Evolutionary conservation across 2,329 filamentous ascomycete genomes (phyloP).

Genomic region (Zasmidium angulare): DNA sequence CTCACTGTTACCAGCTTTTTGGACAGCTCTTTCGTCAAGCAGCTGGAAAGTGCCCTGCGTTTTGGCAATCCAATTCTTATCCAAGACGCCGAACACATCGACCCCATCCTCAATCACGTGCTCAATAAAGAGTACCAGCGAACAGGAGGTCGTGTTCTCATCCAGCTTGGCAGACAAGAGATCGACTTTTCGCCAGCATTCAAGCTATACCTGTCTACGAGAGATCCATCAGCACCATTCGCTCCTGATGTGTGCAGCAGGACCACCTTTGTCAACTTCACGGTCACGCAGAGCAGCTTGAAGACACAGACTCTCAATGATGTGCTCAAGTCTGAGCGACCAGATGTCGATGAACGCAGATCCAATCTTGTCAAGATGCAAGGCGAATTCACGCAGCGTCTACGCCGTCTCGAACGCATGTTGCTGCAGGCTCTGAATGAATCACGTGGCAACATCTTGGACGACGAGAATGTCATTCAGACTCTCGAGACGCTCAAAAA

Average conservation of each 20-base stretch:
- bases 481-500: constrained; percentile 97
- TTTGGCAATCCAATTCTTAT: constrained; percentile 99
- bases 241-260: constrained; percentile 96
- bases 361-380: constrained; percentile 98
- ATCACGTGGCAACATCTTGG: constrained; percentile 94
- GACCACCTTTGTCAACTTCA: constrained; percentile 99
- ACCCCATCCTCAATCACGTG: constrained; percentile 96
- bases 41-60: constrained; percentile 91
- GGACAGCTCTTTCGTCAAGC: constrained; percentile 97
- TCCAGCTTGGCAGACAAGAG: constrained; percentile 97
- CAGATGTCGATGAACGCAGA: constrained; percentile 92
- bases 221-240: constrained; percentile 94
- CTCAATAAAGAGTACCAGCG: constrained; percentile 99
- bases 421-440: constrained; percentile 94
- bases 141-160: constrained; percentile 94
- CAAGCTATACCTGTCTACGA: constrained; percentile 89
- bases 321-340: constrained; percentile 93
- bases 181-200: constrained; percentile 98
- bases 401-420: constrained; percentile 91
- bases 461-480: constrained; percentile 97
- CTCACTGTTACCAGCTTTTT: constrained; percentile 97
- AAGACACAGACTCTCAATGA: constrained; percentile 98
- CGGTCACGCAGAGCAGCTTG: constrained; percentile 96
- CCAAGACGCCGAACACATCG: constrained; percentile 94
- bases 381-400: constrained; percentile 98